Percentiles rank a stretch among this genome's conserved stretches.
Evolutionary conservation across 192 early-diverging fungal genomes (phyloP).

Genomic region (Backusella australiensis): DNA sequence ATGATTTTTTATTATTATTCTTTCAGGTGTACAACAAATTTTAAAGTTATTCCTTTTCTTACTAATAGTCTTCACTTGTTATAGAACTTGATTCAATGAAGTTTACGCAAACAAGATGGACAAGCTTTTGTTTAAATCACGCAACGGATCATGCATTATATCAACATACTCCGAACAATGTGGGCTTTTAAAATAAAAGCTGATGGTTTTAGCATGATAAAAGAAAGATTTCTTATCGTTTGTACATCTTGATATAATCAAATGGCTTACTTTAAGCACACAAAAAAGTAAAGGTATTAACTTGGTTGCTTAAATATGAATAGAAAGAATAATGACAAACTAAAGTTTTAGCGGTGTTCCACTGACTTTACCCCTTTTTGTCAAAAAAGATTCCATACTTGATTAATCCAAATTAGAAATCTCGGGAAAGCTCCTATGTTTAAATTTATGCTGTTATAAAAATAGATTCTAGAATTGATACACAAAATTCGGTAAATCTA

Average conservation of each 20-base stretch:
- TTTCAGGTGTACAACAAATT: background rate
- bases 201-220: background rate
- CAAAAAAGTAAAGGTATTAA: background rate
- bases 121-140: background rate
- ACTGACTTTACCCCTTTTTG: background rate
- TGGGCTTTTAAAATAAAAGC: background rate
- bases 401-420: background rate
- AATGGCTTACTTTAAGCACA: background rate
- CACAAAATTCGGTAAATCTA: background rate
- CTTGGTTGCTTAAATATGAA: background rate
- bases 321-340: background rate
- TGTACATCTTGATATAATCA: background rate
- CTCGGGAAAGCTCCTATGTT: background rate
- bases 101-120: background rate
- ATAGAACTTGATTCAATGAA: background rate
- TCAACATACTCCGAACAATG: background rate
- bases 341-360: background rate
- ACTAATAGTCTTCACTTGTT: background rate
- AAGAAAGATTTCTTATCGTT: background rate
- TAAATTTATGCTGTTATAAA: background rate
- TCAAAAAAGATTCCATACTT: background rate
- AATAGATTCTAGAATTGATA: background rate
- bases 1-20: background rate
- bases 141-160: background rate
- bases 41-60: background rate